Base-by-base conservation (phyloP, 1,284 basidiomycete species). In the Cutaneotrichosporon arboriforme region DNA sequence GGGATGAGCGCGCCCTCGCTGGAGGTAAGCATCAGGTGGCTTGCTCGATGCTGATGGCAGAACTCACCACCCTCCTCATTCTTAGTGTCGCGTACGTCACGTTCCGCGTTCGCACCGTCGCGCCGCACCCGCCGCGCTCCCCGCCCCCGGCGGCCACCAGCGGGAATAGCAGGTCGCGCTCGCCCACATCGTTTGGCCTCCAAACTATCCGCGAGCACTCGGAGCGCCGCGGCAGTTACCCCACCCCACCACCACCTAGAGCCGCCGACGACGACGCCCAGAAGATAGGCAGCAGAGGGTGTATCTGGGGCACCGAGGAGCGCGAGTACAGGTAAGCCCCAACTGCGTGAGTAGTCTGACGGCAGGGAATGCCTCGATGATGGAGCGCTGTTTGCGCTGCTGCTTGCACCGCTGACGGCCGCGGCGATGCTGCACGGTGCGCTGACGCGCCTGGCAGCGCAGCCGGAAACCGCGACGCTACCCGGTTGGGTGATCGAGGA, bases 351-450 rank as follows among this genome's bases (percentile, higher is more conserved):
- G 4, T 18, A 2, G 22, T 37, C 50, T 55, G 52, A 63, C 49
- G 39, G 35, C 65, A 90, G 88, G 62, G 83, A 87, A 54, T 86
- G 85, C 44, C 75, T 81, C 9, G 90, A 92, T 69, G 90, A 93
- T 68, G 90, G 90, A 4, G 83, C 86, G 22, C 76, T 88, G 57
- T 90, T 87, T 38, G 89, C 86, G 1, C 76, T 91, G 8, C 79
- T 90, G 15, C 79, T 90, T 26, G 85, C 83, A 8, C 88, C 90
- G 2, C 77, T 92, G 39, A 82, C 91, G 45, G 81, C 88, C 3
- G 79, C 85, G 0, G 74, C 88, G 31, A 73, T 90, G 46, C 68
- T 76, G 10, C 69, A 76, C 49, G 64, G 67, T 77, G 81, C 73
- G 73, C 80, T 55, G 75, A 83, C 60, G 67, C 60, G 65, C 59